Evolutionary conservation across 2,329 filamentous ascomycete genomes (phyloP).

Genomic region (Fusarium oligoseptatum): DNA sequence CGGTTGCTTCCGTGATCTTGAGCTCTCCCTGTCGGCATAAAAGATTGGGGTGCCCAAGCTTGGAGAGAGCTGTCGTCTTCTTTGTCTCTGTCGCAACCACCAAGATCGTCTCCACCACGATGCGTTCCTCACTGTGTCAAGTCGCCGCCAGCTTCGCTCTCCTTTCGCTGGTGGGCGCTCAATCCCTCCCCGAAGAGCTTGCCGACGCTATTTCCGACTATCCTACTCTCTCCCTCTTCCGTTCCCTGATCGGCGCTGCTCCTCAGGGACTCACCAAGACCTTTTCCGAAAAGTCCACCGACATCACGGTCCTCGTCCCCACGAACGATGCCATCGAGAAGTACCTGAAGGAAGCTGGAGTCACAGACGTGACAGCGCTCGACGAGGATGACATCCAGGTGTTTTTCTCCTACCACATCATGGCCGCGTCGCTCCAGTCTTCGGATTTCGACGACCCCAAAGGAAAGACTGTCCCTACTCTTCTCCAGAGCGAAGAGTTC

Average conservation of each 20-base stretch:
- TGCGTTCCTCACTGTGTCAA: slow-evolving; percentile 9
- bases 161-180: slow-evolving; percentile 8
- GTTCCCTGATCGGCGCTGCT: slow-evolving; percentile 9
- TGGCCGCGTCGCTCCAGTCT: slow-evolving; percentile 20
- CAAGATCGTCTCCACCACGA: neutral
- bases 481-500: slow-evolving; percentile 18
- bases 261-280: slow-evolving; percentile 3
- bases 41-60: neutral
- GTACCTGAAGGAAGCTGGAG: slow-evolving; percentile 19
- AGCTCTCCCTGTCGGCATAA: neutral
- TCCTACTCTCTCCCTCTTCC: slow-evolving; percentile 31
- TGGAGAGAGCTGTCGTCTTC: neutral
- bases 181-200: slow-evolving; percentile 24
- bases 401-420: slow-evolving; percentile 38
- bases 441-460: slow-evolving; percentile 16
- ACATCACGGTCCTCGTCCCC: slow-evolving; percentile 40
- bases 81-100: too few relatives aligned
- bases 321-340: slow-evolving; percentile 34
- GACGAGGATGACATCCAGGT: slow-evolving; percentile 5
- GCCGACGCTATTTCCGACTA: slow-evolving; percentile 21
- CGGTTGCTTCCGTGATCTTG: neutral
- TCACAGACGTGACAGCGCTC: slow-evolving; percentile 18
- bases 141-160: neutral
- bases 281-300: slow-evolving; percentile 10
- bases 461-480: slow-evolving; percentile 30